A percentile compares a stretch with the other conserved stretches of the same genome.
Conservation (phyloP, 2,329 filamentous ascomycete genomes). For the Penicillium psychrosexuale region DNA sequence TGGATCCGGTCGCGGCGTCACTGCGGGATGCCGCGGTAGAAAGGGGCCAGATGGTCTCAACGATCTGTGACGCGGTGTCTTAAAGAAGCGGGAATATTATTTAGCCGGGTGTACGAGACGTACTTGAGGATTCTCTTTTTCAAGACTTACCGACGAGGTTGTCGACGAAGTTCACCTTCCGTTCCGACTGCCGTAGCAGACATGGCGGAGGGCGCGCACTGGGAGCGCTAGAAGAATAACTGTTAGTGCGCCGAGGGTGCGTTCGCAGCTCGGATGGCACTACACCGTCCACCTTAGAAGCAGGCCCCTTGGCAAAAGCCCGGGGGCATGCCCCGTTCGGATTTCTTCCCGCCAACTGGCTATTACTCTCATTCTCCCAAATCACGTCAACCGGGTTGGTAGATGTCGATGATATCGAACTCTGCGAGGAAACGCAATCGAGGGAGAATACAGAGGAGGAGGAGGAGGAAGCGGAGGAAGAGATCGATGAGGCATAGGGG, state of each 20-base stretch:
- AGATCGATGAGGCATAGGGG: constrained; percentile 68
- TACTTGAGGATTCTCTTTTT: constrained; percentile 33
- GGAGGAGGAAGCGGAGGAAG: constrained; percentile 72
- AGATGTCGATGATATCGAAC: constrained; percentile 67
- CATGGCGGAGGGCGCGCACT: constrained; percentile 66
- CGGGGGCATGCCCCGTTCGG: constrained; percentile 26
- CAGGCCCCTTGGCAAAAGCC: constrained; percentile 27
- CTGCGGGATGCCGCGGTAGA: constrained; percentile 75
- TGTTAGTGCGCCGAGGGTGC: constrained; percentile 53
- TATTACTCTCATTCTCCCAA: constrained; percentile 43
- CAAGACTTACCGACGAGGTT: constrained; percentile 87
- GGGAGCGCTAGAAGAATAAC: constrained; percentile 48
- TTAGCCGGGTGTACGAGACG: constrained; percentile 27
- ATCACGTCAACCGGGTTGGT: constrained; percentile 57
- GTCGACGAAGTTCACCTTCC: constrained; percentile 93
- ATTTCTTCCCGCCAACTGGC: constrained; percentile 24
- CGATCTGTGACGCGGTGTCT: constrained; percentile 97
- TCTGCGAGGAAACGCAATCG: constrained; percentile 57
- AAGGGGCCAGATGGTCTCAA: constrained; percentile 94
- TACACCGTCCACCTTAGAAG: constrained; percentile 32
- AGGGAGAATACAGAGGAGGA: constrained; percentile 76
- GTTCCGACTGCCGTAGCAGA: constrained; percentile 81
- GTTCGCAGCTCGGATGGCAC: constrained; percentile 43
- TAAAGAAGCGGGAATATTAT: constrained; percentile 21
- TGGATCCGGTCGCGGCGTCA: constrained; percentile 62